Conservation (phyloP, 2,329 filamentous ascomycete species). For the Cladobotryum mycophilum region DNA sequence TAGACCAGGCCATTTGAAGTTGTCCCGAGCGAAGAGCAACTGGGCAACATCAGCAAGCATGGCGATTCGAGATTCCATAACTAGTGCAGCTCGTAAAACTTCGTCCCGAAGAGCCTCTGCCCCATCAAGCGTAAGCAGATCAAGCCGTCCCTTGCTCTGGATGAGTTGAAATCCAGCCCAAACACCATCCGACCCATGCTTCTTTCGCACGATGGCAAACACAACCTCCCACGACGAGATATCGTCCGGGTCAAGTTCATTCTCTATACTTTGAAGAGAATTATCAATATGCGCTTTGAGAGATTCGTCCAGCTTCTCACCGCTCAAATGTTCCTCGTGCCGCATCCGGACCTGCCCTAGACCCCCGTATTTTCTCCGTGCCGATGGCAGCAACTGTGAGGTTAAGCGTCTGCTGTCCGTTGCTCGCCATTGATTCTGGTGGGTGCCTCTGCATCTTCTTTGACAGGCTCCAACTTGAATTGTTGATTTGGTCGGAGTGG, state of each 20-base stretch:
- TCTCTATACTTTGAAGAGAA: conserved; percentile 1
- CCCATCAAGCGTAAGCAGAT: conserved; percentile 17
- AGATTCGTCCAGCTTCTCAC: background rate
- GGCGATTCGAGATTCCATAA: conserved; percentile 19
- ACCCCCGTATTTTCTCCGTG: conserved; percentile 16
- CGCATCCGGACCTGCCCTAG: conserved; percentile 13
- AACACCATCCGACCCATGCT: conserved; percentile 18
- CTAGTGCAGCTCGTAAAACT: conserved; percentile 25
- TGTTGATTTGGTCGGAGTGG: conserved; percentile 2
- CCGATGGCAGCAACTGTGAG: conserved; percentile 8
- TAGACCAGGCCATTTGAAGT: conserved; percentile 42
- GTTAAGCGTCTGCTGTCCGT: background rate
- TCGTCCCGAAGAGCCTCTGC: conserved; percentile 24
- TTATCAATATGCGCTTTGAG: background rate
- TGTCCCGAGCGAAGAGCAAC: conserved; percentile 30
- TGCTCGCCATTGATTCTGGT: conserved; percentile 9
- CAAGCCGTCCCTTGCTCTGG: conserved; percentile 10
- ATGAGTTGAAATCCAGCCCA: conserved; percentile 24
- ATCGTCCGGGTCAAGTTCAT: conserved; percentile 11
- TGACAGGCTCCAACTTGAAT: conserved; percentile 9
- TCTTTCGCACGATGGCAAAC: conserved; percentile 15
- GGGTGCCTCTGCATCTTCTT: conserved; percentile 4
- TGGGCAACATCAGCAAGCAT: conserved; percentile 22
- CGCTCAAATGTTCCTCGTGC: conserved; percentile 5
- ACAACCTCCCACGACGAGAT: conserved; percentile 16